Conservation (phyloP, 345 rosid genomes). For the Syzygium jambos region DNA sequence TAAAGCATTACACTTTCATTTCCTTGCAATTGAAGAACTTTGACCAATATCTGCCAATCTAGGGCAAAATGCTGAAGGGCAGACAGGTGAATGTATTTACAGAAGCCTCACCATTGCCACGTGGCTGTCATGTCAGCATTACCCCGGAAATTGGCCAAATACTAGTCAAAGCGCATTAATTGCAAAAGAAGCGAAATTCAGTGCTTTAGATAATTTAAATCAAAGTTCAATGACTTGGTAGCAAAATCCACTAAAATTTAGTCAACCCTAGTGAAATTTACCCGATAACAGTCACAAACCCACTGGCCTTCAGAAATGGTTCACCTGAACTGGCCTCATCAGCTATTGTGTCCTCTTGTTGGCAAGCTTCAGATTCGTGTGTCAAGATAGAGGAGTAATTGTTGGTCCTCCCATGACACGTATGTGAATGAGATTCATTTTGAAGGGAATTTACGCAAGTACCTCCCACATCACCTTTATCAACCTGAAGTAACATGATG, state of each 20-base stretch:
- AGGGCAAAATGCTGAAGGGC: background rate
- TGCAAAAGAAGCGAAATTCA: background rate
- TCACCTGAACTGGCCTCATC: constrained; percentile 21
- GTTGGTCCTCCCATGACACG: background rate
- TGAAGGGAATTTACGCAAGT: constrained; percentile 12
- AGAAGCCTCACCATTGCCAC: background rate
- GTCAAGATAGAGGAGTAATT: background rate
- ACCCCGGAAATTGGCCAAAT: background rate
- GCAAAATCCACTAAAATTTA: background rate
- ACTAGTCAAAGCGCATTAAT: background rate
- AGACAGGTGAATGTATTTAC: background rate
- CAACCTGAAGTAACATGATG: constrained; percentile 6
- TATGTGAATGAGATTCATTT: constrained; percentile 12
- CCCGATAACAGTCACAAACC: background rate
- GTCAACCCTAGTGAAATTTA: background rate
- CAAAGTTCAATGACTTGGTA: background rate
- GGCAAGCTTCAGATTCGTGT: constrained; percentile 14
- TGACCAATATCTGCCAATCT: background rate
- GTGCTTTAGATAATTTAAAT: background rate
- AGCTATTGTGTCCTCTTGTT: background rate
- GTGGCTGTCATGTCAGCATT: background rate
- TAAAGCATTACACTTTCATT: background rate
- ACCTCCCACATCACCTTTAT: constrained; percentile 10
- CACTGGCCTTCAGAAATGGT: background rate
- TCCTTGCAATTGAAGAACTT: background rate